phyloP scores from a whole-genome alignment of 306 rosid species.

The Rosa multiflora region DNA sequence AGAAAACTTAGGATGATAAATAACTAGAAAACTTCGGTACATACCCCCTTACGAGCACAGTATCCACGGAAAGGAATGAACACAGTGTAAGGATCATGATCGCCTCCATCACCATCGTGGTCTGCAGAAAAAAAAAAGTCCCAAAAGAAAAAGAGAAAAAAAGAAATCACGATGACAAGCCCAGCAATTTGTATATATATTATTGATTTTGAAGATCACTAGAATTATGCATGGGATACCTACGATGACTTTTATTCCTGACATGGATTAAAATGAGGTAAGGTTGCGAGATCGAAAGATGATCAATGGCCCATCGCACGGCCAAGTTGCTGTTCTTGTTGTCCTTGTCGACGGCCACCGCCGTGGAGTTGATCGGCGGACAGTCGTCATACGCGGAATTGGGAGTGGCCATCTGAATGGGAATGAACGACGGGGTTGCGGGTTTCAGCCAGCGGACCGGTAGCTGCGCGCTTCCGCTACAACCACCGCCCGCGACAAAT shows the following conservation, averaged over 20 bases:
- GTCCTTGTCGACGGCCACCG: conserved; percentile 82
- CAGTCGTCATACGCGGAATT: conserved; percentile 24
- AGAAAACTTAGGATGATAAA: too few relatives aligned
- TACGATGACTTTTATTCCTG: conserved; percentile 60
- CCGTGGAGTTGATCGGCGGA: conserved; percentile 42
- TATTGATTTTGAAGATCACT: neutral
- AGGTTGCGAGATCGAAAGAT: conserved; percentile 48
- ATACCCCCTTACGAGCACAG: conserved; percentile 68
- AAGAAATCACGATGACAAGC: neutral
- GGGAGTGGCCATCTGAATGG: conserved; percentile 25
- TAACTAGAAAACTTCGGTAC: neutral
- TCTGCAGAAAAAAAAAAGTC: conserved; percentile 32
- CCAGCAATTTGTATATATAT: neutral
- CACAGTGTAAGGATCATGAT: conserved; percentile 34
- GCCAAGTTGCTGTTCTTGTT: conserved; percentile 74
- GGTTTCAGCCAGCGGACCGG: neutral
- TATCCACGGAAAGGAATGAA: conserved; percentile 59
- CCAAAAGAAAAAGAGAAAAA: neutral
- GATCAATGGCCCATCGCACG: conserved; percentile 80
- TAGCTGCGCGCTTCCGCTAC: neutral
- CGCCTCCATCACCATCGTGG: conserved; percentile 40
- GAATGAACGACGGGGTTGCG: neutral
- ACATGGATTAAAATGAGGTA: conserved; percentile 64
- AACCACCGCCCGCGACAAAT: neutral
- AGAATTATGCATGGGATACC: conserved; percentile 46